Evolutionary conservation across 2,329 filamentous ascomycete genomes (phyloP), one percentile per base, ranked within the genome.

Genomic region (Aspergillus sp.): DNA sequence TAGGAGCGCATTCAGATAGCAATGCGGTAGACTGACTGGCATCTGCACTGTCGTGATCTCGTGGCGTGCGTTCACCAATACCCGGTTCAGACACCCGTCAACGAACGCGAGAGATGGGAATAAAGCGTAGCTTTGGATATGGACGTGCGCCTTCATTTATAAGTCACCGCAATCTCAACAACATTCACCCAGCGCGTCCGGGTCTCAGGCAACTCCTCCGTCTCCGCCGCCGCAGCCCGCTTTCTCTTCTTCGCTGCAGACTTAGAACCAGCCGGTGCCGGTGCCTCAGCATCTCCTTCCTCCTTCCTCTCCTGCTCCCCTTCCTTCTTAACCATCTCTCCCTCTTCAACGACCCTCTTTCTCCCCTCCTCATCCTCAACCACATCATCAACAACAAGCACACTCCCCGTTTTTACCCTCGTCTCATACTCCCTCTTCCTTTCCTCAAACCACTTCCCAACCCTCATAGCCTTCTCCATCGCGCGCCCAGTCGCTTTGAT

Each of bases 351-450:
- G 38, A 51, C 49, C 38, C 54, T 56, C 48, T 59, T 47, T 49
- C 65, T 61, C 38, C 53, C 54, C 44, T 61, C 60, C 42, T 65
- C 64, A 42, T 68, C 63, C 45, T 70, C 67, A 25, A 76, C 71
- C 46, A 84, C 73, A 70, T 84, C 81, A 69, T 84, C 81, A 47
- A 84, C 74, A 41, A 79, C 78, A 47, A 73, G 65, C 42, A 81
- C 75, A 61, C 68, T 80, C 22, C 79, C 80, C 52, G 79, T 80
- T 58, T 71, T 72, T 35, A 83, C 65, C 43, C 65, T 67, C 3
- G 83, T 77, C 5, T 57, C 60, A 60, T 74, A 82, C 51, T 68
- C 63, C 46, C 73, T 70, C 38, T 66, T 70, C 53, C 77, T 71
- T 48, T 74, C 71, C 60, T 77, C 74, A 55, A 84, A 83, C 73